phyloP scores from a whole-genome alignment of 495 filamentous ascomycete genomes.

The Sordaria brevicollis region DNA sequence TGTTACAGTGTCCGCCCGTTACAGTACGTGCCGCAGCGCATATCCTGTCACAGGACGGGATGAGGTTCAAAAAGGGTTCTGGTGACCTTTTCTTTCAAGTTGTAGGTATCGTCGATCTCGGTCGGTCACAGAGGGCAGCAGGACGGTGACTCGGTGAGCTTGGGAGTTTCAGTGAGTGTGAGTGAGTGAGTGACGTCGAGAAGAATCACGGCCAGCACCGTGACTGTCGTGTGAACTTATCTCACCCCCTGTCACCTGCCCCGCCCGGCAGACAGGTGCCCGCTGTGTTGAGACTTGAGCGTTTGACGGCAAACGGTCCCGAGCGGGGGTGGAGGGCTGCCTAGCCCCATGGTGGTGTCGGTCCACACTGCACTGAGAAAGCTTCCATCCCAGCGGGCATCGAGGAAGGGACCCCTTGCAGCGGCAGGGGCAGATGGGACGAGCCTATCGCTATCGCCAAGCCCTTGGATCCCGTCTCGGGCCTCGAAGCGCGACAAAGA shows the following conservation, averaged over 20 bases:
- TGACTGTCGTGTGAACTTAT: not conserved
- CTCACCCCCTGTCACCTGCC: not conserved
- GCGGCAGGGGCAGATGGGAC: not conserved
- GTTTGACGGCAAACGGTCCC: not conserved
- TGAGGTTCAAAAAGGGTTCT: not conserved
- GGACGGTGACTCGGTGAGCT: not conserved
- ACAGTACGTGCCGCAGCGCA: not conserved
- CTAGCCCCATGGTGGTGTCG: not conserved
- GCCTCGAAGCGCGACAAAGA: not conserved
- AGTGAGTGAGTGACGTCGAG: not conserved
- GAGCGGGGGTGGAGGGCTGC: not conserved
- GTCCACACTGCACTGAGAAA: not conserved
- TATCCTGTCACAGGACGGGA: not conserved
- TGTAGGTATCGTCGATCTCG: not conserved
- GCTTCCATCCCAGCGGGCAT: no score
- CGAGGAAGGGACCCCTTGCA: slow-evolving; percentile 4
- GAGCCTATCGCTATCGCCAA: not conserved
- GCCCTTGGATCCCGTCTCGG: not conserved
- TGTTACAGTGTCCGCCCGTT: not conserved
- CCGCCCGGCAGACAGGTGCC: not conserved
- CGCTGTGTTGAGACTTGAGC: no score
- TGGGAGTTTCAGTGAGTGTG: no score
- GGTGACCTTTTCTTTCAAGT: not conserved
- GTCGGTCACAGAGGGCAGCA: not conserved
- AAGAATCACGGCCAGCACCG: not conserved